A percentile compares a stretch with the other conserved stretches of the same genome.
These are phyloP conservation scores for Cornus kousa DNA, from an alignment of 148 eudicot genomes.

Conservation along the genomic window DNA sequence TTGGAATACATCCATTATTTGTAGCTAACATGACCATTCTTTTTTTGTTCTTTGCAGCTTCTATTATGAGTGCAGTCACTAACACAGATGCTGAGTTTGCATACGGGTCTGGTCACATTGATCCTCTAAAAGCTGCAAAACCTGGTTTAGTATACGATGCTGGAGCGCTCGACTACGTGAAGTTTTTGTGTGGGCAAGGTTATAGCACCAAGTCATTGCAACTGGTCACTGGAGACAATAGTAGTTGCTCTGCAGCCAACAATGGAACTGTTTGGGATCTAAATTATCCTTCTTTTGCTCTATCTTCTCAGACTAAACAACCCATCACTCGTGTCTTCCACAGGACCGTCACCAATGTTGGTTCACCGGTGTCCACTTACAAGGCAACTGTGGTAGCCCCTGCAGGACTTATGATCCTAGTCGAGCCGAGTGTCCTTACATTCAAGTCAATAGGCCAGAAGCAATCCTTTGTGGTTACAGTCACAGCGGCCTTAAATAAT, in stretches of 20 bases:
- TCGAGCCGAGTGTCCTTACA: constrained; percentile 22
- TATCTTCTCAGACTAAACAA: not conserved
- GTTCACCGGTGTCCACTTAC: constrained; percentile 34
- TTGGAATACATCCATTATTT: not conserved
- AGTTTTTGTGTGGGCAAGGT: constrained; percentile 43
- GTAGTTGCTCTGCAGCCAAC: constrained; percentile 22
- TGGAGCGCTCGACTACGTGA: constrained; percentile 25
- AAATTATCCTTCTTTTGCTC: constrained; percentile 42
- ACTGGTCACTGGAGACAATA: constrained; percentile 33
- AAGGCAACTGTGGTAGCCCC: constrained; percentile 19
- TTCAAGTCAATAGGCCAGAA: constrained; percentile 29
- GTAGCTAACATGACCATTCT: not conserved
- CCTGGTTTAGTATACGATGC: constrained; percentile 49
- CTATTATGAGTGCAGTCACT: constrained; percentile 12
- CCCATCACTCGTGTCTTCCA: constrained; percentile 19
- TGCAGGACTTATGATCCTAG: constrained; percentile 18
- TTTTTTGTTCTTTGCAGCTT: constrained; percentile 11
- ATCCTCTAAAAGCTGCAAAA: constrained; percentile 28
- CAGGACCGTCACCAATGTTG: constrained; percentile 46
- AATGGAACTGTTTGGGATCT: constrained; percentile 38
- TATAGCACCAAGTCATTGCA: constrained; percentile 23
- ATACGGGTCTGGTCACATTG: constrained; percentile 49
- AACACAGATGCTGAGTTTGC: constrained; percentile 35
- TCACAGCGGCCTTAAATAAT: not conserved
- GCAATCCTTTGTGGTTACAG: constrained; percentile 23